These are phyloP conservation scores for Cyberlindnera euphorbiae DNA, from an alignment of 805 yeast genomes.

Conservation along the genomic window DNA sequence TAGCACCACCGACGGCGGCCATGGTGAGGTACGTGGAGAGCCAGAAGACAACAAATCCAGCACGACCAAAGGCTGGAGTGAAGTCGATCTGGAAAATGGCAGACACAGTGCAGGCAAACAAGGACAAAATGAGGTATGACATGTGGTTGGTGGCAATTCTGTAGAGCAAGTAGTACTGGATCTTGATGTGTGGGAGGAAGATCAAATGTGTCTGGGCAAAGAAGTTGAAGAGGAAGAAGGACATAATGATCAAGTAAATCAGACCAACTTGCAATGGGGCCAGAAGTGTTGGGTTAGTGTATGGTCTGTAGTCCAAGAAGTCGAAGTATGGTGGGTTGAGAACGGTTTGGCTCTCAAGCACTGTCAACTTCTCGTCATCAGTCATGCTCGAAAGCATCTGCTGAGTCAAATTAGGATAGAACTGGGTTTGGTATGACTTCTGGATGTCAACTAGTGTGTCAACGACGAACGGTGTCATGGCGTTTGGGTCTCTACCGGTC, in stretches of 20 bases:
- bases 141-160: constrained; percentile 46
- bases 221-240: constrained; percentile 66
- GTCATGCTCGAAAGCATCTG: constrained; percentile 29
- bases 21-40: constrained; percentile 60
- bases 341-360: constrained; percentile 21
- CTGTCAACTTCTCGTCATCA: constrained; percentile 20
- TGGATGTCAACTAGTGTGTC: constrained; percentile 40
- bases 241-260: constrained; percentile 63
- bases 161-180: constrained; percentile 44
- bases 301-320: constrained; percentile 46
- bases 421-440: constrained; percentile 19
- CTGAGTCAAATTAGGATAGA: constrained; percentile 18
- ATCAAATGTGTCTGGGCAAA: constrained; percentile 48
- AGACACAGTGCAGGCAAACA: constrained; percentile 55
- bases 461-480: constrained; percentile 40
- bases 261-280: constrained; percentile 77
- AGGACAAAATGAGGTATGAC: constrained; percentile 52
- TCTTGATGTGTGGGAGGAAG: constrained; percentile 42
- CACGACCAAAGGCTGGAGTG: constrained; percentile 51
- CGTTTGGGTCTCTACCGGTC: constrained; percentile 57
- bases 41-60: constrained; percentile 77
- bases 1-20: constrained; percentile 74
- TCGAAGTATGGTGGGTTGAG: constrained; percentile 31
- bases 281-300: constrained; percentile 41
- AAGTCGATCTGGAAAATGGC: constrained; percentile 66